Base-by-base conservation (phyloP, 148 eudicot genomes). In the Amaranthus palmeri region DNA sequence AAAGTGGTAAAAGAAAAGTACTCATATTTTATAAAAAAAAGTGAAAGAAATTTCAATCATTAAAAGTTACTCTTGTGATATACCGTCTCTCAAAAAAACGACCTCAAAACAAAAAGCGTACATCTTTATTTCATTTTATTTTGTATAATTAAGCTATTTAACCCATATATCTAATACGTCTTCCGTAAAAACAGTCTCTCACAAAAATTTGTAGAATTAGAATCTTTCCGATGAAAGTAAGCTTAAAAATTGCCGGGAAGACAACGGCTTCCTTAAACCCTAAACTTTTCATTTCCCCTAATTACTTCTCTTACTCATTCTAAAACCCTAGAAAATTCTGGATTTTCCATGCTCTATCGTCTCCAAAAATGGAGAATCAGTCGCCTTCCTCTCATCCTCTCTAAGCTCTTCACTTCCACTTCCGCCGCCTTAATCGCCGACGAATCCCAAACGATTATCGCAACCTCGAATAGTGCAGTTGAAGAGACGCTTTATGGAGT, bases 261-360 rank as follows among this genome's bases (percentile, higher is more conserved):
- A 9, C 25, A 83, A 68, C 77, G 75, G 75, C 57, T 73, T 54
- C 14, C 77, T 72, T 70, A 75, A 78, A 45, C 79, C 81, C 72
- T 61, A 69, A 61, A 48, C 65, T 56, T 40, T 3, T 3, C 43
- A 8, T 15, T 18, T n/a, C 45, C 17, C 10, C 17, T 25, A 25
- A 25, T 25, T 25, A 25, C 57, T n/a, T 48, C 52, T 46, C 59
- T 8, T 6, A 11, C 25, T 7, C 56, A 44, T 48, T 52, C 67
- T n/a, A 55, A 71, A n/a, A 54, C 59, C 70, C 15, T 50, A 62
- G 6, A 58, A 25, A 40, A 6, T 7, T n/a, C 51, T 36, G 42
- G 40, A 45, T 41, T 74, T 77, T 65, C 81, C 83, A 85, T 85
- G 88, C 83, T 85, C 77, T 60, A 45, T 77, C 76, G 73, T 69